Evolutionary conservation across 768 basidiomycete genomes (phyloP).

Genomic region (Leccinum rimulosum): DNA sequence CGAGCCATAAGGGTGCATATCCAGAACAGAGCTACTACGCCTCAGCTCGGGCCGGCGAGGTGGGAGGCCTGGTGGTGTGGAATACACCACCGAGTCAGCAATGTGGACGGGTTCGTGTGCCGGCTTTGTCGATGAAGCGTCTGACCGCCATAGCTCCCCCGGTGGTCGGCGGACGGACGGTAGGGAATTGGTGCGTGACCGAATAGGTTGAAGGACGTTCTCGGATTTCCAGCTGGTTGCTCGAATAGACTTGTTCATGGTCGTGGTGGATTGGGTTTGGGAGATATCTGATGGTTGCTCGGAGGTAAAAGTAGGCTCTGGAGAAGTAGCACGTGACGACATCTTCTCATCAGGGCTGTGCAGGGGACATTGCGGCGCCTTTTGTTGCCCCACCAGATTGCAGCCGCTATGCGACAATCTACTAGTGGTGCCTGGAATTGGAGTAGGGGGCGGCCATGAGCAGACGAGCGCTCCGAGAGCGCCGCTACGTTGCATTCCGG

Average conservation of each 20-base stretch:
- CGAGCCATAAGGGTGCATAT: slow-evolving; percentile 10
- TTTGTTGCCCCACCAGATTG: slow-evolving; percentile 5
- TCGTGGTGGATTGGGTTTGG: not conserved
- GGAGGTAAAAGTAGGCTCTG: slow-evolving; percentile 13
- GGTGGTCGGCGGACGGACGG: slow-evolving; percentile 19
- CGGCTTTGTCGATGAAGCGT: slow-evolving; percentile 5
- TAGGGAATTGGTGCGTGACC: slow-evolving; percentile 10
- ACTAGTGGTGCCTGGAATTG: not conserved
- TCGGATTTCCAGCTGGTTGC: slow-evolving; percentile 20
- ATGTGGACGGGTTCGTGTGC: slow-evolving; percentile 1
- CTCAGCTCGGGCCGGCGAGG: slow-evolving; percentile 10
- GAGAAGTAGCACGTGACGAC: slow-evolving; percentile 8
- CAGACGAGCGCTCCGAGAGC: slow-evolving; percentile 9
- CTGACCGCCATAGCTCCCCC: slow-evolving; percentile 21
- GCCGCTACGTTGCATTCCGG: slow-evolving; percentile 7
- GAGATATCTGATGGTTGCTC: slow-evolving; percentile 1
- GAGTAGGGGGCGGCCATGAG: slow-evolving; percentile 25
- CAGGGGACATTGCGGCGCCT: slow-evolving; percentile 4
- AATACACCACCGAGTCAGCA: not conserved
- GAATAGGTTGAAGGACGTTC: slow-evolving; percentile 18
- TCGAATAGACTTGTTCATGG: slow-evolving; percentile 6
- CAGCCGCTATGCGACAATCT: not conserved
- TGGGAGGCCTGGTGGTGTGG: slow-evolving; percentile 23
- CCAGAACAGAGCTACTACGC: slow-evolving; percentile 6
- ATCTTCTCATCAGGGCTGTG: slow-evolving; percentile 10